Evolutionary conservation across 2,329 filamentous ascomycete genomes (phyloP), one percentile per base, ranked within the genome.

Genomic region (Cladosporium velox): DNA sequence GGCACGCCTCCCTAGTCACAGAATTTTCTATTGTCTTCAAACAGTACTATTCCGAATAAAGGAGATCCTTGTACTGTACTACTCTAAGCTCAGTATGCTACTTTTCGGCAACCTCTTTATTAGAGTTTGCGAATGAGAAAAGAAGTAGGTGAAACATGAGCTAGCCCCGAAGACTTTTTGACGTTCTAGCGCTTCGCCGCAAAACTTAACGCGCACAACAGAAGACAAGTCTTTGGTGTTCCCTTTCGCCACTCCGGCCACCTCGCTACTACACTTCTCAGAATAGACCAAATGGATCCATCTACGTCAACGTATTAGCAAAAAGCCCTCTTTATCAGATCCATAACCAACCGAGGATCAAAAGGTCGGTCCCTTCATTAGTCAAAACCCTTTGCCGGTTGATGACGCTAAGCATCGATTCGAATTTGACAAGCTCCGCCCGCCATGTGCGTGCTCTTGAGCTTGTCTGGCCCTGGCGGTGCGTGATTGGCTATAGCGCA

Each of bases 341-440:
- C 55, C 34, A 24, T 8, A 1, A 24, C 55, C 21, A 18, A 18
- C 55, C 55, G 55, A 57, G 49, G 49, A 55, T 55, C 28, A 55
- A 30, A n/a, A 32, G 30, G 30, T 32, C 30, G 41, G 21, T n/a
- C 41, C 41, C 10, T 12, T 47, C 4, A 11, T 12, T 11, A 11
- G 24, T 51, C n/a, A 26, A 32, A 58, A 58, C 55, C 55, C 55
- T 58, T 58, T 34, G 28, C 28, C n/a, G 12, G 21, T 26, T 14
- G 14, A 35, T 35, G n/a, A 32, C 55, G 55, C 34, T 58, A 58
- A 58, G 55, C 55, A 38, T 58, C 34, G 32, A 28, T 26, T 34
- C 32, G 55, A 58, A 58, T 58, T 58, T 41, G 55, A 58, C 55
- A 58, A 58, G 55, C 55, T 58, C 55, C 55, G 34, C 55, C 55